Base-by-base conservation (phyloP, 2,329 filamentous ascomycete genomes). In the Hymenoscyphus fructigenus region DNA sequence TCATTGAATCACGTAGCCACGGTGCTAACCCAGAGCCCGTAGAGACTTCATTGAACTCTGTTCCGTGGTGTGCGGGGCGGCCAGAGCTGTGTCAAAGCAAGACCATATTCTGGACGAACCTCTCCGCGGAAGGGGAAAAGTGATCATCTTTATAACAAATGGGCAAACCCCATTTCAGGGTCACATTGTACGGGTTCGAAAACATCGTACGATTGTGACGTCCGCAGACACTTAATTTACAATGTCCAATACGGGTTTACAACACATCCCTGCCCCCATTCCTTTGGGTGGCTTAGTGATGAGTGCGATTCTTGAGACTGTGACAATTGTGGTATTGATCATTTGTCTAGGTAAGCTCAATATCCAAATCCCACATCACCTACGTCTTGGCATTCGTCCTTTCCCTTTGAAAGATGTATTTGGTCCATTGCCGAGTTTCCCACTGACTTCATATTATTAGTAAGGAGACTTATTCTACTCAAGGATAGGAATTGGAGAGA, bases 281-380 rank as follows among this genome's bases (percentile, higher is more conserved):
- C 78, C 79, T 6, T 80, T 72, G 12, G 77, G 44, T 20, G 68
- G 65, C 2, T 57, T 65, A 34, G 63, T 68, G 10, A 34, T 67
- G 12, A 65, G 61, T 15, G 65, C 62, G 12, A 55, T 66, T 23
- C 58, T 71, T 23, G 66, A 65, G 14, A 59, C 65, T 32, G 20
- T 65, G 23, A 68, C 66, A 5, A 61, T 68, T 23, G 56, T 60
- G 14, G 64, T 68, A 5, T 63, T 71, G 29, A 62, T 64, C 20
- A 36, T 69, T 6, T 71, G 67, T 32, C 60, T 71, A 20, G 67
- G 69, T 71, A 55, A 50, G 65, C 63, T 56, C 47, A 12, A 53
- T 15, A n/a, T 41, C n/a, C 5, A 6, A n/a, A 15, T 41, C 17
- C 26, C n/a, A 23, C 17, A 12, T 26, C 36, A 14, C 28, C 6